These are phyloP conservation scores for Coniochaeta hoffmannii DNA, from an alignment of 2,329 filamentous ascomycete genomes.

Conservation along the genomic window DNA sequence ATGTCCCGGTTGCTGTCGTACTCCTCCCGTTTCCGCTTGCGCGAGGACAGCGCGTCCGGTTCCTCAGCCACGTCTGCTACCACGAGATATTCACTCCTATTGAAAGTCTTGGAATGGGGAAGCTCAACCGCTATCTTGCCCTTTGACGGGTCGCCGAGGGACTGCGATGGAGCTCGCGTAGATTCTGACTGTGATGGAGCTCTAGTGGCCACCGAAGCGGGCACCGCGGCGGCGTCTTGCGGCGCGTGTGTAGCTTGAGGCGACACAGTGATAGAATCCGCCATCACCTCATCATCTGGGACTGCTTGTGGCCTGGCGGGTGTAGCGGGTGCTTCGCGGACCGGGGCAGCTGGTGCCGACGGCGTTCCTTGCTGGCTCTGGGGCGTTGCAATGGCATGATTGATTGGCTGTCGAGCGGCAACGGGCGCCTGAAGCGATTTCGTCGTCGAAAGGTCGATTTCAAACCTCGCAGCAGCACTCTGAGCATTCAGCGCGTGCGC, in stretches of 20 bases:
- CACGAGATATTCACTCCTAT: conserved; percentile 45
- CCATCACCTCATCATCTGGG: conserved; percentile 13
- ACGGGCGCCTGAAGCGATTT: conserved; percentile 18
- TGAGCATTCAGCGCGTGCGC: conserved; percentile 26
- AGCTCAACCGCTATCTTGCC: conserved; percentile 41
- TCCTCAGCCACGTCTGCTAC: conserved; percentile 39
- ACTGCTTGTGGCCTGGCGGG: conserved; percentile 15
- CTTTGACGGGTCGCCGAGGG: conserved; percentile 9
- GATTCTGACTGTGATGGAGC: background rate
- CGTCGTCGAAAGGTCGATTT: conserved; percentile 40
- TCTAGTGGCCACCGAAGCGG: background rate
- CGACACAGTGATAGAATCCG: background rate
- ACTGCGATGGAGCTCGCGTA: background rate
- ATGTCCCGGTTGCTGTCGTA: conserved; percentile 46
- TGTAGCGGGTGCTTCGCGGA: conserved; percentile 13
- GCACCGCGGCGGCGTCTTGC: background rate
- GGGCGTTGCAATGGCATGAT: background rate
- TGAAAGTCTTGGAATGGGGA: conserved; percentile 29
- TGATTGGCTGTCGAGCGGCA: background rate
- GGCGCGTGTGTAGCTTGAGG: conserved; percentile 1
- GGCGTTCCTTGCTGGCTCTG: background rate
- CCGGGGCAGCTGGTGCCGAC: background rate
- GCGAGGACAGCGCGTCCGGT: conserved; percentile 38
- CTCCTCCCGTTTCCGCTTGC: conserved; percentile 46
- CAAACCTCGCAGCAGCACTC: conserved; percentile 31